Percentiles rank a stretch among this genome's conserved stretches.
Conservation (phyloP, 805 yeast genomes). For the Candida parachauliodes region DNA sequence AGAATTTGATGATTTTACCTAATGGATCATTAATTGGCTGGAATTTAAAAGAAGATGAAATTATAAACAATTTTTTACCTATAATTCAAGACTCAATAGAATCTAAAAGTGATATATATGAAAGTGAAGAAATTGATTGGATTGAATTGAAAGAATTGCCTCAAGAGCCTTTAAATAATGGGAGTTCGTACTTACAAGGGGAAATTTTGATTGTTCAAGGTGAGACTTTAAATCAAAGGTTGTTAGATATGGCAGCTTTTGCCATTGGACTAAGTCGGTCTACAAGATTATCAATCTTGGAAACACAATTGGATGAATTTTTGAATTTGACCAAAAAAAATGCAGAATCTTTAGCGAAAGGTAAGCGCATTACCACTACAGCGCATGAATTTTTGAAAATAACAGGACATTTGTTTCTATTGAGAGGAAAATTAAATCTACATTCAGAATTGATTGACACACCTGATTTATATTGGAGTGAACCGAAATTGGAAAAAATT, state of each 20-base stretch:
- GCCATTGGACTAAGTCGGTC: constrained; percentile 85
- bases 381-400: constrained; percentile 62
- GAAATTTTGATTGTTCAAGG: constrained; percentile 71
- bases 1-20: constrained; percentile 63
- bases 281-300: constrained; percentile 79
- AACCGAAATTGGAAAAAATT: constrained; percentile 75
- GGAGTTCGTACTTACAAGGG: constrained; percentile 48
- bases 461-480: constrained; percentile 92
- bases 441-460: constrained; percentile 88
- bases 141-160: constrained; percentile 41
- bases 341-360: constrained; percentile 64
- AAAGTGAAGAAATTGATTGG: constrained; percentile 86
- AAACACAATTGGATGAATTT: constrained; percentile 65
- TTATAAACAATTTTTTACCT: constrained; percentile 49
- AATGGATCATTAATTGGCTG: constrained; percentile 84
- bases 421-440: constrained; percentile 79
- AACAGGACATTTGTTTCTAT: constrained; percentile 70
- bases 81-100: constrained; percentile 44
- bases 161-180: constrained; percentile 18
- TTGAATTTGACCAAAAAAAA: constrained; percentile 59
- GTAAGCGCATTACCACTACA: constrained; percentile 40
- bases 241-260: constrained; percentile 82
- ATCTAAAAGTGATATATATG: constrained; percentile 29
- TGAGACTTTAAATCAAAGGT: constrained; percentile 40
- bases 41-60: constrained; percentile 63